Conservation (phyloP, 306 rosid genomes). For the Vigna angularis region DNA sequence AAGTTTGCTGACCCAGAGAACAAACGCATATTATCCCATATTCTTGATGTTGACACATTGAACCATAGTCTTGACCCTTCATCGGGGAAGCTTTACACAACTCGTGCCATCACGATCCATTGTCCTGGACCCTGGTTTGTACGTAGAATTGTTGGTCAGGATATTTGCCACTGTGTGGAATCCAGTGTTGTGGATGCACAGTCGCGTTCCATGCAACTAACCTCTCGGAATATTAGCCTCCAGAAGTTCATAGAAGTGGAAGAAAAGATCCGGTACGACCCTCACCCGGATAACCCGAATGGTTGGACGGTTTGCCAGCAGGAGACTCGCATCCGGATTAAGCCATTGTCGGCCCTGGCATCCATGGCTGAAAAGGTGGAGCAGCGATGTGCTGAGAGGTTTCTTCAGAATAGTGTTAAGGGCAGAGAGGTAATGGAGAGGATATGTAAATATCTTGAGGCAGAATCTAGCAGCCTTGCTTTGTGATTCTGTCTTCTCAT, state of each 20-base stretch:
- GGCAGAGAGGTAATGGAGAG: slow-evolving; percentile 97
- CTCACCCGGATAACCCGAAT: slow-evolving; percentile 70
- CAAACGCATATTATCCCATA: slow-evolving; percentile 71
- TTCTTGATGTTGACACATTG: slow-evolving; percentile 86
- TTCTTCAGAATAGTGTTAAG: slow-evolving; percentile 81
- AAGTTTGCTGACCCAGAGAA: slow-evolving; percentile 88
- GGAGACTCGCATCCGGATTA: slow-evolving; percentile 77
- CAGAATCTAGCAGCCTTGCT: slow-evolving; percentile 64
- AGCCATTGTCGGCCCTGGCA: slow-evolving; percentile 84
- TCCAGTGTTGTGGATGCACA: slow-evolving; percentile 69
- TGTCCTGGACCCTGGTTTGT: slow-evolving; percentile 91
- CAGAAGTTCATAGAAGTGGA: slow-evolving; percentile 82
- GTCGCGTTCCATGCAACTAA: slow-evolving; percentile 66
- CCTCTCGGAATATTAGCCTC: slow-evolving; percentile 69
- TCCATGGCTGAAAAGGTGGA: slow-evolving; percentile 93
- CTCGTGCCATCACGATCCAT: slow-evolving; percentile 79
- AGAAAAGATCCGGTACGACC: slow-evolving; percentile 76
- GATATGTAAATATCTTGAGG: slow-evolving; percentile 89
- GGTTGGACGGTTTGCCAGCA: slow-evolving; percentile 85
- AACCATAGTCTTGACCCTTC: slow-evolving; percentile 61
- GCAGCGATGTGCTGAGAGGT: slow-evolving; percentile 82
- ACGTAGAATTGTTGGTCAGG: slow-evolving; percentile 79
- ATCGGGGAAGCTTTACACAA: slow-evolving; percentile 73
- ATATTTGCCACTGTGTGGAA: slow-evolving; percentile 83
- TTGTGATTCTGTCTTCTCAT: slow-evolving; percentile 46